Evolutionary conservation across 306 rosid species (phyloP).

Genomic region (Lagenaria siceraria): DNA sequence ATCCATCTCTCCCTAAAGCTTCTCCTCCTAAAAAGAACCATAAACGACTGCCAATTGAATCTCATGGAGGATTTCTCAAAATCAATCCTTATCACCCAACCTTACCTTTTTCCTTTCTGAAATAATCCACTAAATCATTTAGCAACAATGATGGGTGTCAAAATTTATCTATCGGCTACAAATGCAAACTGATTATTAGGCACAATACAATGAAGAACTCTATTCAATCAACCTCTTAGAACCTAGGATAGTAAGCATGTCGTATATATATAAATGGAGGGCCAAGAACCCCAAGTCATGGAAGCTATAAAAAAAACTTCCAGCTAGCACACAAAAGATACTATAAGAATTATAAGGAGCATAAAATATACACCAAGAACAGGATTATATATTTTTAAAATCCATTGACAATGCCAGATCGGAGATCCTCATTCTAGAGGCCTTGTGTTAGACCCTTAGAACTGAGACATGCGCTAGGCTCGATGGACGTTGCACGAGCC

Average conservation of each 20-base stretch:
- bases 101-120: neutral
- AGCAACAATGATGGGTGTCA: neutral
- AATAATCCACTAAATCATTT: neutral
- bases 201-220: neutral
- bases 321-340: no score
- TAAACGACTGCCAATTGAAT: neutral
- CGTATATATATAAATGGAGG: no score
- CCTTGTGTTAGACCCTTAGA: no score
- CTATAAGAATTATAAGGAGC: no score
- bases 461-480: no score
- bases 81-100: neutral
- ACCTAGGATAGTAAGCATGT: neutral
- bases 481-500: no score
- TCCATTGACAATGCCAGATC: neutral
- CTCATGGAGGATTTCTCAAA: neutral
- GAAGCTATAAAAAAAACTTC: no score
- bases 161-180: neutral
- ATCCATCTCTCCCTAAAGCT: neutral
- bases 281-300: no score
- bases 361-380: no score
- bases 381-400: no score
- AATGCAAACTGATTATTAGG: neutral
- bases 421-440: neutral
- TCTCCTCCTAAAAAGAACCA: neutral
- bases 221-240: neutral